phyloP scores from a whole-genome alignment of 768 basidiomycete genomes.

The Mycena kentingensis region DNA sequence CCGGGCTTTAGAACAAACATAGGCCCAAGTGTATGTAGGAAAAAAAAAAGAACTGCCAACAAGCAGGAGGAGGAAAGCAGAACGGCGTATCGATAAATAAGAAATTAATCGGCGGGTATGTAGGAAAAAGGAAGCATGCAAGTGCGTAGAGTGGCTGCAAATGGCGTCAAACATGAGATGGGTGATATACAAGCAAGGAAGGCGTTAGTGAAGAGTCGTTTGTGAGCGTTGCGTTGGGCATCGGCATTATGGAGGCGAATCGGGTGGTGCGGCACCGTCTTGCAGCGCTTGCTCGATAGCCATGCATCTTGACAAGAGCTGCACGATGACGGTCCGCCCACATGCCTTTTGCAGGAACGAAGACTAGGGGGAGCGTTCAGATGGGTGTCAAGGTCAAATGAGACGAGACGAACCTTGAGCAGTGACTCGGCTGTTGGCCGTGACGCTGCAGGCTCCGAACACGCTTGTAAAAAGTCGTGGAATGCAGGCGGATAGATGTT shows the following conservation, averaged over 20 bases:
- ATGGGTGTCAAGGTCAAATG: not conserved
- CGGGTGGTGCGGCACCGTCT: slow-evolving; percentile 24
- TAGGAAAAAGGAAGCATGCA: slow-evolving; percentile 1
- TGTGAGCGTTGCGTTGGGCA: not conserved
- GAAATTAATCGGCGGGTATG: slow-evolving; percentile 23
- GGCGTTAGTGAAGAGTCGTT: too few relatives aligned
- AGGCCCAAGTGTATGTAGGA: not conserved
- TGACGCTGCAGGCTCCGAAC: slow-evolving; percentile 58
- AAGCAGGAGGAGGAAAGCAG: not conserved
- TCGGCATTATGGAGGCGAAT: slow-evolving; percentile 10
- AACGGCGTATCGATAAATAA: slow-evolving; percentile 19
- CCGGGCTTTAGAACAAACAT: slow-evolving; percentile 39
- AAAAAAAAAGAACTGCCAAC: not conserved
- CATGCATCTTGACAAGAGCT: slow-evolving; percentile 67
- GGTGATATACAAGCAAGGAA: not conserved
- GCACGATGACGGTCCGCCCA: slow-evolving; percentile 65
- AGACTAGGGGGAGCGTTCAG: slow-evolving; percentile 40
- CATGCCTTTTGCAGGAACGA: slow-evolving; percentile 69
- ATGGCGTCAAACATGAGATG: slow-evolving; percentile 1
- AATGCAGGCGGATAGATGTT: slow-evolving; percentile 66
- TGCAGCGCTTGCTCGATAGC: slow-evolving; percentile 57
- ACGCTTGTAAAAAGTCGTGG: slow-evolving; percentile 70
- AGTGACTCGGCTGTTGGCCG: slow-evolving; percentile 62
- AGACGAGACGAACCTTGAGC: slow-evolving; percentile 49
- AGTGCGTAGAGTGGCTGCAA: slow-evolving; percentile 1